Conservation (phyloP, 2,329 filamentous ascomycete genomes). For the Aspergillus fischeri region DNA sequence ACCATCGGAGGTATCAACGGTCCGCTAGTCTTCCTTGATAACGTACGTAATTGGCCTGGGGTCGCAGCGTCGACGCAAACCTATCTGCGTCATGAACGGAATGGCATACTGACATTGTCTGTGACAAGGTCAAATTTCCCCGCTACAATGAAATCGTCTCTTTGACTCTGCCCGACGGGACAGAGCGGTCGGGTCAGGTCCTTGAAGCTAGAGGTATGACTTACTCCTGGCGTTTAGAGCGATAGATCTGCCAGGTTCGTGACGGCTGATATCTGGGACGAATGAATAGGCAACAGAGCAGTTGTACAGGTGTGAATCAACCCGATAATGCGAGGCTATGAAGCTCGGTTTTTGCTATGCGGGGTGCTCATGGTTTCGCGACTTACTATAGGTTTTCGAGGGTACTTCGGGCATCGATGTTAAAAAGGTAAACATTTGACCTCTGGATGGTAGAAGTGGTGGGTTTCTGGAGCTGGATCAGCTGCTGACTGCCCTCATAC, state of each 20-base stretch:
- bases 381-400: slow-evolving; percentile 74
- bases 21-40: slow-evolving; percentile 93
- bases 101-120: slow-evolving; percentile 13
- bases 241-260: background rate
- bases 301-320: slow-evolving; percentile 74
- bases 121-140: slow-evolving; percentile 84
- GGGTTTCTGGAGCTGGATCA: background rate
- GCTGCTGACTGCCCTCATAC: slow-evolving; percentile 15
- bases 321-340: slow-evolving; percentile 5
- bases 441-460: background rate
- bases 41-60: slow-evolving; percentile 56
- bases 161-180: slow-evolving; percentile 91
- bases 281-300: slow-evolving; percentile 71
- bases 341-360: slow-evolving; percentile 3
- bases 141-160: slow-evolving; percentile 97
- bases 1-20: slow-evolving; percentile 98
- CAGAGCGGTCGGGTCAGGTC: slow-evolving; percentile 89
- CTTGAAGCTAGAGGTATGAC: slow-evolving; percentile 86
- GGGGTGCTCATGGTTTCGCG: slow-evolving; percentile 22
- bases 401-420: slow-evolving; percentile 97
- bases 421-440: slow-evolving; percentile 68
- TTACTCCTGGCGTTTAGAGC: background rate
- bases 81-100: background rate
- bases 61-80: background rate
- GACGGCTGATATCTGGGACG: slow-evolving; percentile 14